Base-by-base conservation (phyloP, 1,284 basidiomycete genomes). In the Heliocybe sulcata region DNA sequence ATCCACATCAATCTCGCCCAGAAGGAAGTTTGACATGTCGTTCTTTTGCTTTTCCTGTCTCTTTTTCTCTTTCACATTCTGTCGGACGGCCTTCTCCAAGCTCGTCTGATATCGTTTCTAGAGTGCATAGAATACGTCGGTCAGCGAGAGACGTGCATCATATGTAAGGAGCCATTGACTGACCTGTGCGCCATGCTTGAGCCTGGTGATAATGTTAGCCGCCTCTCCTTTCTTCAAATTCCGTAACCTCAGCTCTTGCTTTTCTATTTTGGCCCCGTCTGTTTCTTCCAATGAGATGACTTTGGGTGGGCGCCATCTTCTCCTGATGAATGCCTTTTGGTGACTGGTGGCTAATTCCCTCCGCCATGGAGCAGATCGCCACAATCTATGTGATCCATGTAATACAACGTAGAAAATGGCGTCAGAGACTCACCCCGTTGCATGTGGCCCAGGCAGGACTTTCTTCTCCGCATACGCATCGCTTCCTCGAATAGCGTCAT, bases 121-220 rank as follows among this genome's bases (percentile, higher is more conserved):
- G 11, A 22, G 19, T 38, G 33, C 29, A 31, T 12, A 31, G 47
- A 16, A 31, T 9, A n/a, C 10, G n/a, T 55, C 22, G 57, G 35
- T 35, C n/a, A n/a, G n/a, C n/a, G n/a, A n/a, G n/a, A n/a, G n/a
- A 55, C 31, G 19, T 27, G n/a, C 4, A 42, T 20, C 3, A 33
- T 45, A 16, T 9, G 16, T 23, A 11, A 56, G 23, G 14, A 35
- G 25, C 4, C 45, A 23, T 42, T 27, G 54, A 23, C 70, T 27
- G 64, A 87, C 88, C 71, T 81, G 72, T 33, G 86, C 87, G 22
- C 91, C 92, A 64, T 93, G 85, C 64, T 82, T 88, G 56, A 91
- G 58, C 10, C 90, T 80, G 22, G 83, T 84, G 57, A 94, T 87
- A 42, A 93, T 81, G 59, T 85, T 84, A 0, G 83, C 85, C 27